Conservation (phyloP, 768 basidiomycete species). For the Pleurotus salmoneostramineus region DNA sequence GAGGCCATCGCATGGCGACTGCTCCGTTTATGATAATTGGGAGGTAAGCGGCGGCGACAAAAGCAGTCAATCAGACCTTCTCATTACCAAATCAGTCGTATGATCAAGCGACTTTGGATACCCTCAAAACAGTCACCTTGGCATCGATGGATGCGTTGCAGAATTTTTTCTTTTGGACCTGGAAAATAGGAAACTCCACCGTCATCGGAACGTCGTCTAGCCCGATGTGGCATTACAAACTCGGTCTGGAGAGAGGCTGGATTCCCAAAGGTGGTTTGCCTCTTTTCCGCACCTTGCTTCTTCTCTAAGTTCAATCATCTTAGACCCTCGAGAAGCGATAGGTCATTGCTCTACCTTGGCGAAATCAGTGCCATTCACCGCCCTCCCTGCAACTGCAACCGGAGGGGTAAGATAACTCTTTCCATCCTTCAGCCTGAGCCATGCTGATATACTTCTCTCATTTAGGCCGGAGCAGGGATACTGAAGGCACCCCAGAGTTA, state of each 20-base stretch:
- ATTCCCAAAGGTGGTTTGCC: conserved; percentile 64
- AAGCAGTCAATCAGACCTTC: background rate
- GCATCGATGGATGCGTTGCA: conserved; percentile 88
- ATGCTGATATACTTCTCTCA: conserved; percentile 1
- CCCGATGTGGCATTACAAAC: conserved; percentile 85
- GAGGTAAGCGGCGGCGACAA: conserved; percentile 21
- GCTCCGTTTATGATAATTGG: conserved; percentile 41
- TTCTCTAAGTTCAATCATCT: background rate
- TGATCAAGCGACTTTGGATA: conserved; percentile 49
- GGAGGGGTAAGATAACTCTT: conserved; percentile 43
- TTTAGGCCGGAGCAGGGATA: conserved; percentile 51
- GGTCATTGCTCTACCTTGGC: conserved; percentile 39
- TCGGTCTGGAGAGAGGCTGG: conserved; percentile 86
- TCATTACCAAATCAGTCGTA: conserved; percentile 36
- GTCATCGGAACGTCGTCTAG: conserved; percentile 59
- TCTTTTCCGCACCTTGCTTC: conserved; percentile 13
- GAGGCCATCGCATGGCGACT: conserved; percentile 28
- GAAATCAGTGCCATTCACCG: conserved; percentile 41
- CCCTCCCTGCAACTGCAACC: conserved; percentile 65
- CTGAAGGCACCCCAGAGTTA: conserved; percentile 52
- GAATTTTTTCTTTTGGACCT: conserved; percentile 97
- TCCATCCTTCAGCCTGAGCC: background rate
- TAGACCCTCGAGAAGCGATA: conserved; percentile 44
- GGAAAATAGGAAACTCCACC: conserved; percentile 89
- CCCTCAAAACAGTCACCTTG: conserved; percentile 62